Conservation (phyloP, 2,329 filamentous ascomycete species). For the Exophiala mesophila region DNA sequence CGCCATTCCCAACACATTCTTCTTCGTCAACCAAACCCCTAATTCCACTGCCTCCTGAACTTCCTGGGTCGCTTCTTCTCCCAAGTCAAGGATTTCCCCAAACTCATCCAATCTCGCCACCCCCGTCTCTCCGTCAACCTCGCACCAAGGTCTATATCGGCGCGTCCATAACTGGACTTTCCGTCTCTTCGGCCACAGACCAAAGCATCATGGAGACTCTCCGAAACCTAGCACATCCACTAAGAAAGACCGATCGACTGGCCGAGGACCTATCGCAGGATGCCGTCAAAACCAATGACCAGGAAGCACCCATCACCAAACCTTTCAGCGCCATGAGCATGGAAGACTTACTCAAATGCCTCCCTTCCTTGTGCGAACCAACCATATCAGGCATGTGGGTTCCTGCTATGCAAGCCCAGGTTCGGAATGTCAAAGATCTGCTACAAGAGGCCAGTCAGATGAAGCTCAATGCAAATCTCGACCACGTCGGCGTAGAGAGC, state of each 20-base stretch:
- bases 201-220: slow-evolving; percentile 16
- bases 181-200: slow-evolving; percentile 13
- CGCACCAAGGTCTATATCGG: slow-evolving; percentile 13
- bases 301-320: slow-evolving; percentile 9
- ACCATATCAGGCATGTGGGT: slow-evolving; percentile 17
- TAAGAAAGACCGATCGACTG: slow-evolving; percentile 19
- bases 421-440: slow-evolving; percentile 13
- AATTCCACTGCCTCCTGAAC: slow-evolving; percentile 11
- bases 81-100: slow-evolving; percentile 21
- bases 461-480: slow-evolving; percentile 12
- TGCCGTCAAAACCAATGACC: not conserved
- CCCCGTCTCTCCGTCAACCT: slow-evolving; percentile 17
- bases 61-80: slow-evolving; percentile 20
- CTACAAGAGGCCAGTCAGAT: slow-evolving; percentile 14
- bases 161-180: slow-evolving; percentile 12
- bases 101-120: slow-evolving; percentile 18
- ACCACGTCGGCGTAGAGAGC: slow-evolving; percentile 8
- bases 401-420: slow-evolving; percentile 16
- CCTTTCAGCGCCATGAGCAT: slow-evolving; percentile 20
- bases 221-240: slow-evolving; percentile 13
- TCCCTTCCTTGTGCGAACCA: slow-evolving; percentile 9
- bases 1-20: slow-evolving; percentile 11
- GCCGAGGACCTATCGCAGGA: not conserved
- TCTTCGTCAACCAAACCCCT: not conserved
- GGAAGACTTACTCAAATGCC: slow-evolving; percentile 18